Evolutionary conservation across 306 rosid species (phyloP).

Genomic region (Dalbergia oliveri): DNA sequence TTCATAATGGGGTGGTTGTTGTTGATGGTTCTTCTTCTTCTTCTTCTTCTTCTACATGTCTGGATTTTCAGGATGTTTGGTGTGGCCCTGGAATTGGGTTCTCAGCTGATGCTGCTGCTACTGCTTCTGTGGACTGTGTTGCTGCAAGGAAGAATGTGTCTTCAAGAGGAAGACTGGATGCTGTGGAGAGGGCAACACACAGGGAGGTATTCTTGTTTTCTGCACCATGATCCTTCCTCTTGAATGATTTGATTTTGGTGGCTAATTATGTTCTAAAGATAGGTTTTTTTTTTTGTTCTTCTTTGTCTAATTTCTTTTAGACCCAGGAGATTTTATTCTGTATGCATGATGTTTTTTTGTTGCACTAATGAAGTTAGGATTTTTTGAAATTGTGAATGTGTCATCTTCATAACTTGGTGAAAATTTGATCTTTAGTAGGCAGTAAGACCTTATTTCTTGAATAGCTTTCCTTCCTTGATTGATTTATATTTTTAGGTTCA

Average conservation of each 20-base stretch:
- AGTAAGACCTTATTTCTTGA: background rate
- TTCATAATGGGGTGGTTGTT: conserved; percentile 45
- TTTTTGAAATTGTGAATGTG: background rate
- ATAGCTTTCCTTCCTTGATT: background rate
- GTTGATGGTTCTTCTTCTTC: conserved; percentile 53
- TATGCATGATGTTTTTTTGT: background rate
- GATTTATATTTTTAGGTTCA: background rate
- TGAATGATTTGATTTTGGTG: conserved; percentile 12
- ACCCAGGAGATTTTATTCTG: background rate
- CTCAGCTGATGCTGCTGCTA: conserved; percentile 67
- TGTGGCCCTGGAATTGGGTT: conserved; percentile 98
- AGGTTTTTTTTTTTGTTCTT: background rate
- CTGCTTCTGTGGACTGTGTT: conserved; percentile 80
- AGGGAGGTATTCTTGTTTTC: conserved; percentile 62
- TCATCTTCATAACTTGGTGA: background rate
- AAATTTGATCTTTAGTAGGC: background rate
- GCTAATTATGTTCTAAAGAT: conserved; percentile 28
- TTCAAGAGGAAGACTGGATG: conserved; percentile 81
- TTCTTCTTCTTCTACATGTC: conserved; percentile 53
- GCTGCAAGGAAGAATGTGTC: conserved; percentile 76
- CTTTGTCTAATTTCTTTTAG: background rate
- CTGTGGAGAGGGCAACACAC: conserved; percentile 60
- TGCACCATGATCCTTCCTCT: background rate
- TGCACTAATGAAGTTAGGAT: background rate
- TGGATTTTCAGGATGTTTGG: conserved; percentile 92